These are phyloP conservation scores for Pluteus cervinus DNA, from an alignment of 768 basidiomycete genomes.

Conservation along the genomic window DNA sequence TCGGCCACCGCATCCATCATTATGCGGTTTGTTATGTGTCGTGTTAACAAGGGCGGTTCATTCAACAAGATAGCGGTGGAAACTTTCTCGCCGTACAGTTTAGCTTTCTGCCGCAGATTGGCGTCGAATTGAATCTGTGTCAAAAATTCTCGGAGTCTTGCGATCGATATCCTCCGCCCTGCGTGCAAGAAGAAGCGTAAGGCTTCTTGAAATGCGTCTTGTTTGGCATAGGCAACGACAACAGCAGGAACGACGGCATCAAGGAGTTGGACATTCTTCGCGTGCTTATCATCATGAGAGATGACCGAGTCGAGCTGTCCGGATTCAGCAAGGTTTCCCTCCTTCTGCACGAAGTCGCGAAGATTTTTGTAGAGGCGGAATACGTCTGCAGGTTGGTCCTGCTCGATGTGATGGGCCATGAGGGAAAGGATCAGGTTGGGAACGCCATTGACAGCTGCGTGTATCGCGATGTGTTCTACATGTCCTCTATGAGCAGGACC, in stretches of 20 bases:
- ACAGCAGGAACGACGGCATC: constrained; percentile 32
- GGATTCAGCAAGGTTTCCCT: no score
- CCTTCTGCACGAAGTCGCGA: constrained; percentile 17
- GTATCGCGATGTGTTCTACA: constrained; percentile 45
- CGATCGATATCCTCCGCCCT: no score
- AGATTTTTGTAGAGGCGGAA: constrained; percentile 40
- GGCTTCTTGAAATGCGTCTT: constrained; percentile 52
- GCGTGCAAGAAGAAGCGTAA: constrained; percentile 39
- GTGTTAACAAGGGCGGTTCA: constrained; percentile 43
- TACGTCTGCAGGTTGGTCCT: constrained; percentile 33
- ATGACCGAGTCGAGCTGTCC: no score
- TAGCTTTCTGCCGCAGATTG: constrained; percentile 33
- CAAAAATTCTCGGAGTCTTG: no score
- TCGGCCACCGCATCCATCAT: no score
- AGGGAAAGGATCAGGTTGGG: constrained; percentile 43
- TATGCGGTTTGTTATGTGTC: no score
- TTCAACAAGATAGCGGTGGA: no score
- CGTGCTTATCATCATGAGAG: no score
- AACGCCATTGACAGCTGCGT: constrained; percentile 37
- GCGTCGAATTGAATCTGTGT: constrained; percentile 26
- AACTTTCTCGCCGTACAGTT: no score
- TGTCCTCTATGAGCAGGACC: no score
- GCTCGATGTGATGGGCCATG: constrained; percentile 40
- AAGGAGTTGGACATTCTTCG: no score
- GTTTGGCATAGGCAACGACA: constrained; percentile 56